Base-by-base conservation (phyloP, 2,329 filamentous ascomycete genomes). In the Stagonosporopsis cucurbitacearum region DNA sequence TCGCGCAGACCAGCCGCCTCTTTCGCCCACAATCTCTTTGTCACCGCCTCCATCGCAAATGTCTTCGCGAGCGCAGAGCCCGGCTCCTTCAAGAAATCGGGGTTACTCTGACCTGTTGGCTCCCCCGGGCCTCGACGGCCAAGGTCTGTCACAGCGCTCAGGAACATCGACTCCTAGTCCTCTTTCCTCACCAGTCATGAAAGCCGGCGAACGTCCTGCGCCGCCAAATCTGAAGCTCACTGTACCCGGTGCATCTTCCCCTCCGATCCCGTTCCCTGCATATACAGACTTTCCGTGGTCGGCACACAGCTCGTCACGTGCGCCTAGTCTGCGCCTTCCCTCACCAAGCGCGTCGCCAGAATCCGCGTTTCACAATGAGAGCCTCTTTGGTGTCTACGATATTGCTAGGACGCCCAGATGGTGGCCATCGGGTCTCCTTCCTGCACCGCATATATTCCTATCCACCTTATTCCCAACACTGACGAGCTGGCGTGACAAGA, bases 391-490 rank as follows among this genome's bases (percentile, higher is more conserved):
- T 50, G 51, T 79, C 68, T 61, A 64, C n/a, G 67, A 74, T 43
- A 73, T 77, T 19, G 63, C 72, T 35, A 77, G 74, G 48, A 75
- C 75, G 6, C 79, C 90, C 37, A 82, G 75, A 41, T 96, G 92
- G 89, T 97, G 93, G 92, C 92, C 92, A 2, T 90, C 92, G 71
- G 80, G 78, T 5, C 63, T 90, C 19, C 77, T 96, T 4, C 91
- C 92, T 3, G 79, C 90, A 11, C 91, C 92, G 2, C 82, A 89
- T 53, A 78, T 89, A 7, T 79, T 98, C 13, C 74, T 87, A 15
- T 83, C 86, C 15, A 93, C 90, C 0, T 77, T 99, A 0, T 96
- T 98, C 64, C 95, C 95, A 0, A 97, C 94, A 0, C 77, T 99
- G 26, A 88, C 87, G 61, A 87, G 84, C 23, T 99, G 94, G 92